Conservation (phyloP, 1,284 basidiomycete species). For the Ustilago nuda region DNA sequence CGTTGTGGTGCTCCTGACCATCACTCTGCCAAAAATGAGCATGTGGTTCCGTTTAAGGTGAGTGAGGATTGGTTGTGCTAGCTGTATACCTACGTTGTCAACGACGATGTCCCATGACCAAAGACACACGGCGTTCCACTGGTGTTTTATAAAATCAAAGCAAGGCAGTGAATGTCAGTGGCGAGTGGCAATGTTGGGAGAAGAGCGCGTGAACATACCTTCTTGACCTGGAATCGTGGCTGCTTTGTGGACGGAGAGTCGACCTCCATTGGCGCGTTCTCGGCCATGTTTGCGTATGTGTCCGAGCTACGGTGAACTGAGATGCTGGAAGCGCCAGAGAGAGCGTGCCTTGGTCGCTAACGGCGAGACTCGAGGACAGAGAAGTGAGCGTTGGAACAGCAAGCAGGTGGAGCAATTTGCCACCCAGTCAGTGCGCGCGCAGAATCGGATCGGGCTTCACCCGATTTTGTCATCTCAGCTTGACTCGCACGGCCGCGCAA, state of each 20-base stretch:
- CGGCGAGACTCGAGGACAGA: neutral
- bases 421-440: neutral
- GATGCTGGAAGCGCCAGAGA: conserved; percentile 10
- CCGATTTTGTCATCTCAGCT: neutral
- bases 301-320: conserved; percentile 5
- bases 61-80: neutral
- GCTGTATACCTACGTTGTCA: conserved; percentile 61
- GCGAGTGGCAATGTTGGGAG: neutral
- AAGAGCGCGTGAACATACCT: conserved; percentile 42
- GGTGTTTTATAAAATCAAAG: neutral
- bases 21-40: neutral
- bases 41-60: neutral
- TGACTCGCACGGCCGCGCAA: neutral
- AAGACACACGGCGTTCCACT: conserved; percentile 69
- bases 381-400: neutral
- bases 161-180: conserved; percentile 2
- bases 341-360: neutral
- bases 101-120: conserved; percentile 69
- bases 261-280: conserved; percentile 60
- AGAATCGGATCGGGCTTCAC: conserved; percentile 6
- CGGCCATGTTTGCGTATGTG: conserved; percentile 23
- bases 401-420: conserved; percentile 9
- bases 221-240: conserved; percentile 68
- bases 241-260: conserved; percentile 54
- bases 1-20: neutral